A percentile compares a stretch with the other conserved stretches of the same genome.
phyloP scores from a whole-genome alignment of 2,329 filamentous ascomycete species.

The Onygenales sp. region DNA sequence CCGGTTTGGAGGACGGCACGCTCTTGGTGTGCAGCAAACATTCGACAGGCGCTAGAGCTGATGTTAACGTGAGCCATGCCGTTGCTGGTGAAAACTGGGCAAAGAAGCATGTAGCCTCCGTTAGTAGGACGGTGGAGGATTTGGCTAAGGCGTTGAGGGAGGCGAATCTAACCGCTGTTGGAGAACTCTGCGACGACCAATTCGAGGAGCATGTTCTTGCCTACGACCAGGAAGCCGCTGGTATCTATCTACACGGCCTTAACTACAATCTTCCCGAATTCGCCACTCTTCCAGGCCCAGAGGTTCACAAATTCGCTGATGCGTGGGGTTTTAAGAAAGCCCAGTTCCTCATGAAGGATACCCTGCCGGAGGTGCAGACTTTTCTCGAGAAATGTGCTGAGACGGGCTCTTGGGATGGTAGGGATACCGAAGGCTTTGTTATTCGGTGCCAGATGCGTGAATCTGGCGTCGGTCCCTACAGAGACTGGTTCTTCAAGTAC shows the following conservation, averaged over 20 bases:
- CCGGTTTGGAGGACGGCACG: constrained; percentile 79
- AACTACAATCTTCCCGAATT: constrained; percentile 94
- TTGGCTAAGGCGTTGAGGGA: constrained; percentile 64
- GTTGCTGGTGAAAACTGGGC: constrained; percentile 73
- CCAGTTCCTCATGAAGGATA: constrained; percentile 66
- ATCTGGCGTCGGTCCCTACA: constrained; percentile 45
- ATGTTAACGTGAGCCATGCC: constrained; percentile 69
- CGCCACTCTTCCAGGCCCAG: constrained; percentile 67
- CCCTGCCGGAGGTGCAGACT: constrained; percentile 60
- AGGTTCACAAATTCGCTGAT: constrained; percentile 84
- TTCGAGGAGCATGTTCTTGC: constrained; percentile 97
- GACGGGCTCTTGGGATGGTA: constrained; percentile 79
- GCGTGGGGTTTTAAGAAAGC: constrained; percentile 92
- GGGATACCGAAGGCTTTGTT: constrained; percentile 94
- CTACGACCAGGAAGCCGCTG: constrained; percentile 72
- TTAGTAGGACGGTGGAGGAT: constrained; percentile 71
- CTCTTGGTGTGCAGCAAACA: constrained; percentile 98
- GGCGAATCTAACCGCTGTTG: constrained; percentile 88
- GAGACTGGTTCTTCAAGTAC: constrained; percentile 99
- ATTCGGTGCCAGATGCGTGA: constrained; percentile 68
- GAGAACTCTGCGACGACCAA: constrained; percentile 87
- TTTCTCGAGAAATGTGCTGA: constrained; percentile 82
- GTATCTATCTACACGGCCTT: constrained; percentile 90
- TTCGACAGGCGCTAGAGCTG: constrained; percentile 72
- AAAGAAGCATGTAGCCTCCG: constrained; percentile 63